Percentiles rank a stretch among this genome's conserved stretches.
These are phyloP conservation scores for Harringtonia lauricola DNA, from an alignment of 2,329 filamentous ascomycete species.

Conservation along the genomic window DNA sequence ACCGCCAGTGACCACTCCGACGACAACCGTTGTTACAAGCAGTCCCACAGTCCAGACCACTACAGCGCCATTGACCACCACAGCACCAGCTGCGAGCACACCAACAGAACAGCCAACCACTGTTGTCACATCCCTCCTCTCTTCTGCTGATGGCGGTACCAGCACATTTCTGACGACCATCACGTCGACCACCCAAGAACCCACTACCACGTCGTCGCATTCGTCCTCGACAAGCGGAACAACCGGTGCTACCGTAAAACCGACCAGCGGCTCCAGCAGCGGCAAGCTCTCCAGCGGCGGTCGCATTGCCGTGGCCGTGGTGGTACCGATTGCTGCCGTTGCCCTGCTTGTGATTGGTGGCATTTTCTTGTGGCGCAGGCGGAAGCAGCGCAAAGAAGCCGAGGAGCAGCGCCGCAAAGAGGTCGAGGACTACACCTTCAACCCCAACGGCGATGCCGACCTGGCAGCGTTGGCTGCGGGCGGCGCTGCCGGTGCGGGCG, in stretches of 20 bases:
- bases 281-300: conserved; percentile 47
- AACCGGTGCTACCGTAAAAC: conserved; percentile 16
- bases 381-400: conserved; percentile 72
- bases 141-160: conserved; percentile 8
- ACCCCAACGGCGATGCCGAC: conserved; percentile 90
- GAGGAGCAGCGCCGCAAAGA: conserved; percentile 90
- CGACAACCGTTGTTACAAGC: not conserved
- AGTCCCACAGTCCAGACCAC: conserved; percentile 5
- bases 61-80: conserved; percentile 10
- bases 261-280: conserved; percentile 16
- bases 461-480: conserved; percentile 36
- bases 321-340: conserved; percentile 84
- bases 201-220: conserved; percentile 13
- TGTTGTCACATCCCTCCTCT: conserved; percentile 31
- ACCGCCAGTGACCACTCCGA: not conserved
- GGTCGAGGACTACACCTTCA: conserved; percentile 94
- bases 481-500: conserved; percentile 32
- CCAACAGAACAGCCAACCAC: conserved; percentile 6
- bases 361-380: conserved; percentile 78
- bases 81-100: conserved; percentile 5
- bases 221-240: conserved; percentile 11
- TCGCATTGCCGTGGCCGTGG: conserved; percentile 84
- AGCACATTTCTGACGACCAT: conserved; percentile 12
- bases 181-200: conserved; percentile 7
- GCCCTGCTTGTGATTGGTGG: conserved; percentile 66